Percentiles rank a stretch among this genome's conserved stretches.
phyloP scores from a whole-genome alignment of 306 rosid species.

The Biancaea sappan region DNA sequence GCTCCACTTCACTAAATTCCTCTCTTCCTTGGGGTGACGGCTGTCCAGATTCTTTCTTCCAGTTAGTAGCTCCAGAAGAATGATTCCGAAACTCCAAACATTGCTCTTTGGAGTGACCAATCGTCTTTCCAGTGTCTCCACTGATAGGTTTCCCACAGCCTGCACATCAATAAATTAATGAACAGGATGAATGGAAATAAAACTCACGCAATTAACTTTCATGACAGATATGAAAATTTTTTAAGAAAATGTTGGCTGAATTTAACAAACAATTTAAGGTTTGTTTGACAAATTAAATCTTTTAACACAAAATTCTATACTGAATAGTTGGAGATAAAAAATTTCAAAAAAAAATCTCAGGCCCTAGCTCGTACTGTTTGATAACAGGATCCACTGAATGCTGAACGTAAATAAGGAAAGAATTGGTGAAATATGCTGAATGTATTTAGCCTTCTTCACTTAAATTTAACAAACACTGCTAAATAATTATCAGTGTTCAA shows the following conservation, averaged over 20 bases:
- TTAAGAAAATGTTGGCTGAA: slow-evolving; percentile 12
- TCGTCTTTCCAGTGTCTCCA: slow-evolving; percentile 95
- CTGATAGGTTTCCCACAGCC: slow-evolving; percentile 90
- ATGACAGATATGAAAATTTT: not conserved
- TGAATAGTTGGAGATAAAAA: not conserved
- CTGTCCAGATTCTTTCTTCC: slow-evolving; percentile 91
- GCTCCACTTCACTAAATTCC: slow-evolving; percentile 96
- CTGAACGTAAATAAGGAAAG: slow-evolving; percentile 23
- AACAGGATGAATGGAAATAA: slow-evolving; percentile 24
- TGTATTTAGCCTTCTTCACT: not conserved
- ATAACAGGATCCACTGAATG: slow-evolving; percentile 25
- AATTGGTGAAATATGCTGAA: not conserved
- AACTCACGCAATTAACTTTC: not conserved
- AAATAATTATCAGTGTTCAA: slow-evolving; percentile 11
- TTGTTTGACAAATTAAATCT: not conserved
- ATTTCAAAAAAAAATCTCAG: not conserved
- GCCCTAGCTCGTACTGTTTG: not conserved
- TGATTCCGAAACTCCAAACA: slow-evolving; percentile 91
- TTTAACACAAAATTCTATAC: not conserved
- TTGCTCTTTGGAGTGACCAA: slow-evolving; percentile 98
- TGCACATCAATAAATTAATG: slow-evolving; percentile 37
- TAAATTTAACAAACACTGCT: not conserved
- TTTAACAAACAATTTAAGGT: not conserved
- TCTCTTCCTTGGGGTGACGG: slow-evolving; percentile 94
- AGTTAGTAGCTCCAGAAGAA: slow-evolving; percentile 89